Conservation (phyloP, 1,139 yeast genomes). For the Kodamaea sp. region DNA sequence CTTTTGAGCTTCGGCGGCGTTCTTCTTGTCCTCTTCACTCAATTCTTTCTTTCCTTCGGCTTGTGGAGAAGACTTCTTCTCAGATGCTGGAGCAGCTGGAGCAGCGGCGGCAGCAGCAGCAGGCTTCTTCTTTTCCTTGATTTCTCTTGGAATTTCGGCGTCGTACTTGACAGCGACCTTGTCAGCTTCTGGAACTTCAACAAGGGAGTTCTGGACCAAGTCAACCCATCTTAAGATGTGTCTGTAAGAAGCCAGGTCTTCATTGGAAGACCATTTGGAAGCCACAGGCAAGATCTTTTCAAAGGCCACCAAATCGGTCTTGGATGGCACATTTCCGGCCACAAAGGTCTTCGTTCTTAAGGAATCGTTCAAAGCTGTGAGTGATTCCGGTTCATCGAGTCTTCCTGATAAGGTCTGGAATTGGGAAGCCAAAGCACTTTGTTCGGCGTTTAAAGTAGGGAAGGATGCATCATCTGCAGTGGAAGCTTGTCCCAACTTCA, state of each 20-base stretch:
- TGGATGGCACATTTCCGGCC: constrained; percentile 63
- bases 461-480: constrained; percentile 29
- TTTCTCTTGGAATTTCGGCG: constrained; percentile 61
- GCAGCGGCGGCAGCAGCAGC: constrained; percentile 30
- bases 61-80: constrained; percentile 18
- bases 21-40: constrained; percentile 63
- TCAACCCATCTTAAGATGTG: constrained; percentile 93
- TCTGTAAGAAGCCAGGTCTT: constrained; percentile 60
- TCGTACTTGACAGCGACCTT: constrained; percentile 59
- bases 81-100: constrained; percentile 21
- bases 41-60: constrained; percentile 24
- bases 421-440: constrained; percentile 77
- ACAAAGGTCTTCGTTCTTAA: constrained; percentile 72
- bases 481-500: constrained; percentile 39
- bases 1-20: constrained; percentile 60
- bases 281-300: constrained; percentile 64
- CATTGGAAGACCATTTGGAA: constrained; percentile 53
- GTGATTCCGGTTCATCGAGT: constrained; percentile 54
- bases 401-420: constrained; percentile 72
- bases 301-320: constrained; percentile 69
- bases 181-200: constrained; percentile 51
- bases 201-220: constrained; percentile 68
- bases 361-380: constrained; percentile 64
- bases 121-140: constrained; percentile 52
- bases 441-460: constrained; percentile 45